Evolutionary conservation across 768 basidiomycete species (phyloP).

Genomic region (Leccinum barrowsii): DNA sequence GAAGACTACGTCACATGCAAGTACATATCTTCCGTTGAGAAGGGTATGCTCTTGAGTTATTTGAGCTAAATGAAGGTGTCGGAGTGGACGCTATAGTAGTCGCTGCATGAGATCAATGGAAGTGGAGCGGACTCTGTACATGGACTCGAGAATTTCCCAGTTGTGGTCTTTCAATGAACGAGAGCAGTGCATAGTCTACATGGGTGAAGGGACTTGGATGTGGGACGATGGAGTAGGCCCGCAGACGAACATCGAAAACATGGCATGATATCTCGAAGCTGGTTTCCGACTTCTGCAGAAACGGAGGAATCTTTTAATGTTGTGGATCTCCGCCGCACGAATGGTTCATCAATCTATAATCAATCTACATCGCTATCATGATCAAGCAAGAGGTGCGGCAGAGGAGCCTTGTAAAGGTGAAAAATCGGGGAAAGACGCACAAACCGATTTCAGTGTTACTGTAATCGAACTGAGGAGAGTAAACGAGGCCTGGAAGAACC

Average conservation of each 20-base stretch:
- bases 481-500: neutral
- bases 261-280: slow-evolving; percentile 38
- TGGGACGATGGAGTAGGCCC: slow-evolving; percentile 23
- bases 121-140: slow-evolving; percentile 39
- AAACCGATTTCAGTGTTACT: neutral
- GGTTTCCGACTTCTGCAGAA: neutral
- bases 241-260: slow-evolving; percentile 46
- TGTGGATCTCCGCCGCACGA: neutral
- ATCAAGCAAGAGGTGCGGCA: neutral
- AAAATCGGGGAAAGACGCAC: neutral
- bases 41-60: slow-evolving; percentile 33
- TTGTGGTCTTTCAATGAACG: slow-evolving; percentile 29
- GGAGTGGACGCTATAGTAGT: slow-evolving; percentile 48
- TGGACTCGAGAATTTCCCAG: slow-evolving; percentile 18
- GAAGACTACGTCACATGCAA: neutral
- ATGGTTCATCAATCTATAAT: neutral
- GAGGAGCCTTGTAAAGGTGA: neutral
- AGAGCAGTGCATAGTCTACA: neutral
- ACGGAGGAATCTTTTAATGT: neutral
- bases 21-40: slow-evolving; percentile 16
- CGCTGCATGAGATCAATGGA: slow-evolving; percentile 58
- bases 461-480: neutral
- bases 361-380: neutral
- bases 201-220: slow-evolving; percentile 46
- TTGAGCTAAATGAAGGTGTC: slow-evolving; percentile 43